phyloP scores from a whole-genome alignment of 192 early-diverging fungal species.

The Linnemannia zychae region DNA sequence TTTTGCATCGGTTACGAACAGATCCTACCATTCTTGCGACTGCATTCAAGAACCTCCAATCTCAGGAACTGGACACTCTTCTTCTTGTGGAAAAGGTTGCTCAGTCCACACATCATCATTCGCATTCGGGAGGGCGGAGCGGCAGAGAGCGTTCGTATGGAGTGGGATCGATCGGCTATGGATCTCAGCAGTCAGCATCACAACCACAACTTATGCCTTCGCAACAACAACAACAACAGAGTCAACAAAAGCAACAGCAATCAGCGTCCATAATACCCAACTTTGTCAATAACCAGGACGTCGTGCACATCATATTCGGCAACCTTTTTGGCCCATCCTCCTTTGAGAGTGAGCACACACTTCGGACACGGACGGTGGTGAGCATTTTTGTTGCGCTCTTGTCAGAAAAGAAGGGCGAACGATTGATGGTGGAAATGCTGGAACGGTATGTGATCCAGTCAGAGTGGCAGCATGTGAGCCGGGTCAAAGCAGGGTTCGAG shows the following conservation, averaged over 20 bases:
- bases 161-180: constrained; percentile 8
- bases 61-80: constrained; percentile 50
- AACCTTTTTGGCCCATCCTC: constrained; percentile 49
- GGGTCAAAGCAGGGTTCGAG: constrained; percentile 44
- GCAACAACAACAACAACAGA: constrained; percentile 9
- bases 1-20: constrained; percentile 45
- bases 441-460: constrained; percentile 54
- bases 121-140: constrained; percentile 13
- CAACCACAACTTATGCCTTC: background rate
- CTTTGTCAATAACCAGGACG: constrained; percentile 48
- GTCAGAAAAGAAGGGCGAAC: constrained; percentile 52
- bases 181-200: constrained; percentile 14
- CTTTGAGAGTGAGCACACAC: constrained; percentile 37
- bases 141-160: constrained; percentile 29
- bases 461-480: constrained; percentile 44
- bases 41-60: constrained; percentile 48
- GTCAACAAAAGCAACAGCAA: constrained; percentile 19
- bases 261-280: constrained; percentile 28
- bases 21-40: constrained; percentile 48
- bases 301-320: constrained; percentile 46
- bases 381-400: constrained; percentile 45
- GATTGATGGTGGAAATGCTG: constrained; percentile 55
- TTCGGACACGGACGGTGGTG: constrained; percentile 20
- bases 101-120: background rate
- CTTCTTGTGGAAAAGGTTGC: constrained; percentile 29